phyloP scores from a whole-genome alignment of 2,329 filamentous ascomycete genomes.

The Botrytis cinerea region DNA sequence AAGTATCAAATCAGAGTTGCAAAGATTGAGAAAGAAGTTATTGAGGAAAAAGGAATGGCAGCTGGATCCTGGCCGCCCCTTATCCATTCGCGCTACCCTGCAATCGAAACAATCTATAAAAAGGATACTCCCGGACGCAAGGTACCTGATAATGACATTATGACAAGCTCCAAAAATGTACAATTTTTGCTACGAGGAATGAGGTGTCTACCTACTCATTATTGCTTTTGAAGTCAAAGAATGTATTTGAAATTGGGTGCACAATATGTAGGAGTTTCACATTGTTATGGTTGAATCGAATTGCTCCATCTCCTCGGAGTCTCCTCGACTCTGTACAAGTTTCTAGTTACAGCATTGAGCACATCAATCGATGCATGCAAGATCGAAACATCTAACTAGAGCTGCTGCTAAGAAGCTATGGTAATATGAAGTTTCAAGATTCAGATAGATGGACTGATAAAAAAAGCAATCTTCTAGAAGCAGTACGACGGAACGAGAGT shows the following conservation, averaged over 20 bases:
- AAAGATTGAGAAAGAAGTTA: slow-evolving; percentile 13
- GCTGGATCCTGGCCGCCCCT: slow-evolving; percentile 28
- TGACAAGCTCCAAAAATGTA: slow-evolving; percentile 31
- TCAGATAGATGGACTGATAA: neutral
- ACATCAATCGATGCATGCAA: slow-evolving; percentile 17
- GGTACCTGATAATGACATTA: slow-evolving; percentile 27
- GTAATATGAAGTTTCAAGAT: slow-evolving; percentile 8
- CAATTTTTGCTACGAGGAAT: slow-evolving; percentile 36
- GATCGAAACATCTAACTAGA: slow-evolving; percentile 12
- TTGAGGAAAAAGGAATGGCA: slow-evolving; percentile 22
- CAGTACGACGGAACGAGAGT: neutral
- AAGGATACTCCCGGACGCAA: slow-evolving; percentile 36
- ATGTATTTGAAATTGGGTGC: slow-evolving; percentile 34
- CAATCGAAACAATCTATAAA: slow-evolving; percentile 38
- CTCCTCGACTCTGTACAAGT: neutral
- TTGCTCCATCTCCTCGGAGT: neutral
- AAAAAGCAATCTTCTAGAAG: slow-evolving; percentile 22
- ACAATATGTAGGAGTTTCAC: slow-evolving; percentile 8
- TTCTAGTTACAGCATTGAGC: neutral
- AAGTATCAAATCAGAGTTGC: slow-evolving; percentile 11
- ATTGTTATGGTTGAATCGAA: slow-evolving; percentile 10
- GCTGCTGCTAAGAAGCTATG: neutral
- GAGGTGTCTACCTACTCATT: slow-evolving; percentile 19
- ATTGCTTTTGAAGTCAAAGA: slow-evolving; percentile 29
- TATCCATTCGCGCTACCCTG: slow-evolving; percentile 38